Evolutionary conservation across 805 yeast species (phyloP).

Genomic region (Kluyveromyces aestuarii): DNA sequence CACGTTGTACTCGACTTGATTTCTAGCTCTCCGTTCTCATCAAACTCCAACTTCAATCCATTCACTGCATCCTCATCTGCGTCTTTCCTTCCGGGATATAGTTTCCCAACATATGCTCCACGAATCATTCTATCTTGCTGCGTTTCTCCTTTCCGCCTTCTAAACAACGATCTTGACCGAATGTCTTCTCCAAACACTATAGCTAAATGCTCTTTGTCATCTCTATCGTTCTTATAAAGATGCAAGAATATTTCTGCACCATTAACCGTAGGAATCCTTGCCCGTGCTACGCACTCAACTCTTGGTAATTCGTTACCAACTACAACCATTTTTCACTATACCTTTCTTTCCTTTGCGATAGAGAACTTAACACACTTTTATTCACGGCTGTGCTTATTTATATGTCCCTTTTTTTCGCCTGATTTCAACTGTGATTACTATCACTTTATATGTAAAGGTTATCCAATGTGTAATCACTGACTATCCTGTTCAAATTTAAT

Average conservation of each 20-base stretch:
- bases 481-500: too few relatives aligned
- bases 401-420: neutral
- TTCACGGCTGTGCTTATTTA: neutral
- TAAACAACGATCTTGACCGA: constrained; percentile 65
- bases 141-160: constrained; percentile 52
- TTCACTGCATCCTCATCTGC: constrained; percentile 54
- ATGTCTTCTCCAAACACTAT: constrained; percentile 93
- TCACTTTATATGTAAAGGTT: too few relatives aligned
- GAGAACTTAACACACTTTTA: neutral
- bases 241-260: constrained; percentile 94
- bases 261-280: constrained; percentile 90
- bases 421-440: too few relatives aligned
- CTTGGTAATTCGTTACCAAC: constrained; percentile 40
- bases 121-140: constrained; percentile 96
- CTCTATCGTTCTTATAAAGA: constrained; percentile 76
- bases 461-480: too few relatives aligned
- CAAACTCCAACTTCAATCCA: constrained; percentile 34
- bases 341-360: neutral
- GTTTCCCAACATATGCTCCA: constrained; percentile 90
- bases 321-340: neutral
- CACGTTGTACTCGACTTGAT: constrained; percentile 16
- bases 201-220: constrained; percentile 90
- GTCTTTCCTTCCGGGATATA: constrained; percentile 72
- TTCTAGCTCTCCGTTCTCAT: constrained; percentile 30
- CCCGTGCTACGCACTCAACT: constrained; percentile 86